These are phyloP conservation scores for Candolleomyces aberdarensis DNA, from an alignment of 768 basidiomycete species.

Conservation along the genomic window DNA sequence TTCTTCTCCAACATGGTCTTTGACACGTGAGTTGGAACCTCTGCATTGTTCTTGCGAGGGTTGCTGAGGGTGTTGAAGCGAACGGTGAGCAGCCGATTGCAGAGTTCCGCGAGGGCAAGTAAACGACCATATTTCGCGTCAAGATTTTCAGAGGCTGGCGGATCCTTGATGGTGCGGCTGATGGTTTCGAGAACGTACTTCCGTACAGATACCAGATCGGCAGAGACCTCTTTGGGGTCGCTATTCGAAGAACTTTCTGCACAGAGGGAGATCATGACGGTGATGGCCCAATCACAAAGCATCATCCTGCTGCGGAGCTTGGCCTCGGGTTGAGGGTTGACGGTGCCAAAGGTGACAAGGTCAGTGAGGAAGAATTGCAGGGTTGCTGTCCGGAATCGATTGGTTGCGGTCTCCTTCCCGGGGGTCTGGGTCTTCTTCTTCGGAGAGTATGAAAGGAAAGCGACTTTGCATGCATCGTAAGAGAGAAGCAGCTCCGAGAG, in stretches of 20 bases:
- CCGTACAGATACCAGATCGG: slow-evolving; percentile 84
- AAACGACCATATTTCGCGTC: slow-evolving; percentile 86
- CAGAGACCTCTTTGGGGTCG: slow-evolving; percentile 72
- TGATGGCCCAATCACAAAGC: slow-evolving; percentile 84
- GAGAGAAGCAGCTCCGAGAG: slow-evolving; percentile 91
- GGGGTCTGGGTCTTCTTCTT: slow-evolving; percentile 60
- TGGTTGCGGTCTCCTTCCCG: slow-evolving; percentile 55
- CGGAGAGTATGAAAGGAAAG: slow-evolving; percentile 76
- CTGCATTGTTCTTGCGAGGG: slow-evolving; percentile 54
- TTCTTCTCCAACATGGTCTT: slow-evolving; percentile 99
- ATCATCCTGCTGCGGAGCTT: slow-evolving; percentile 55
- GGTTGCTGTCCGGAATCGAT: slow-evolving; percentile 61
- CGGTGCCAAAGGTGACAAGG: slow-evolving; percentile 72
- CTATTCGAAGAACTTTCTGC: slow-evolving; percentile 69
- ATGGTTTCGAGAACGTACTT: slow-evolving; percentile 90
- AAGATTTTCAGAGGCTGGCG: slow-evolving; percentile 50
- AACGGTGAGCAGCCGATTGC: slow-evolving; percentile 81
- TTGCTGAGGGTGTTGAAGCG: slow-evolving; percentile 58
- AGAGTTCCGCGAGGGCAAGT: slow-evolving; percentile 82
- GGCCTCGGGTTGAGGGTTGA: slow-evolving; percentile 57
- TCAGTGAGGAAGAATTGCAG: slow-evolving; percentile 82
- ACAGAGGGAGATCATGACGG: slow-evolving; percentile 89
- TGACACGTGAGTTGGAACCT: slow-evolving; percentile 86
- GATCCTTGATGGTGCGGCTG: slow-evolving; percentile 83
- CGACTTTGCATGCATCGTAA: slow-evolving; percentile 86